A percentile compares a stretch with the other conserved stretches of the same genome.
These are phyloP conservation scores for Candida mesenterica DNA, from an alignment of 1,139 yeast species.

Conservation along the genomic window DNA sequence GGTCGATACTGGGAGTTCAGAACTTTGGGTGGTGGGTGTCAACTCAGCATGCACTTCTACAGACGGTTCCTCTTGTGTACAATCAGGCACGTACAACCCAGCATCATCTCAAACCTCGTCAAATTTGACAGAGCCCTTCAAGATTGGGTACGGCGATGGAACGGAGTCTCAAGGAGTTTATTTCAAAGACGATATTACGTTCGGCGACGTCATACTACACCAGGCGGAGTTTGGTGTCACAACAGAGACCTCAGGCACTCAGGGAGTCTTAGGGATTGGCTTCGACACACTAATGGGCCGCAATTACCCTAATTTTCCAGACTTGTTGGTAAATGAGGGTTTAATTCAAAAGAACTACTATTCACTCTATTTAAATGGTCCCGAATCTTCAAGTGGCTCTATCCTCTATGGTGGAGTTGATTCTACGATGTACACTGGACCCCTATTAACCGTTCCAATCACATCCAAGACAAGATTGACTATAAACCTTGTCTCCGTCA, in stretches of 20 bases:
- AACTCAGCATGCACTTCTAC: background rate
- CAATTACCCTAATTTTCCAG: slow-evolving; percentile 12
- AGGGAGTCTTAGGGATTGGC: slow-evolving; percentile 1
- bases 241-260: background rate
- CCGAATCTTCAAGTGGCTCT: slow-evolving; percentile 16
- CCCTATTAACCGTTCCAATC: slow-evolving; percentile 12
- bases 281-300: background rate
- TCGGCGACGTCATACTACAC: slow-evolving; percentile 15
- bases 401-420: slow-evolving; percentile 31
- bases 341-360: slow-evolving; percentile 18
- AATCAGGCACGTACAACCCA: slow-evolving; percentile 11
- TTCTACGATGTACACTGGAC: slow-evolving; percentile 24
- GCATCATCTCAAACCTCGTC: slow-evolving; percentile 9
- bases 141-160: slow-evolving; percentile 17
- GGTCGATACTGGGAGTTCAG: slow-evolving; percentile 23
- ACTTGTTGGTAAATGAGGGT: slow-evolving; percentile 18
- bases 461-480: slow-evolving; percentile 2
- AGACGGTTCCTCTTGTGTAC: slow-evolving; percentile 3
- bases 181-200: slow-evolving; percentile 16
- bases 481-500: slow-evolving; percentile 4
- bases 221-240: slow-evolving; percentile 5
- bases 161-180: slow-evolving; percentile 16
- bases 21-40: slow-evolving; percentile 17
- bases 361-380: slow-evolving; percentile 19
- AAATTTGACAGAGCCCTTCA: slow-evolving; percentile 9